Conservation (phyloP, 257 asterid species). For the Solanum raphanifolium region DNA sequence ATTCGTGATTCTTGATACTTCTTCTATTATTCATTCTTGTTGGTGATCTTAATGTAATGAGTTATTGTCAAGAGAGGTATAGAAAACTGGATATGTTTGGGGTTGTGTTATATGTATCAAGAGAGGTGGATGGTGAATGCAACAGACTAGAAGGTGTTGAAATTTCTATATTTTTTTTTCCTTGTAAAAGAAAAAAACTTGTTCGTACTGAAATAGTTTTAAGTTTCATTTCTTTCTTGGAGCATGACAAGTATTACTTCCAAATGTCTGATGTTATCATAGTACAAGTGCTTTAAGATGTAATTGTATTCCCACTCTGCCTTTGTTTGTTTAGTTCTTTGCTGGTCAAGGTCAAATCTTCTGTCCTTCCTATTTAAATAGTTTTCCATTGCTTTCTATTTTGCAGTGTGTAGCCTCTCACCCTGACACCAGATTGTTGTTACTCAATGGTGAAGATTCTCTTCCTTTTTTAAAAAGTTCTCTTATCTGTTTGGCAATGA, state of each 20-base stretch:
- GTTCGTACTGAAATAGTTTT: neutral
- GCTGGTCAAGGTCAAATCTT: neutral
- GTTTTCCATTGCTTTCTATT: neutral
- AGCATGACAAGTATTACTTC: neutral
- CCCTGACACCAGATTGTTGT: conserved; percentile 14
- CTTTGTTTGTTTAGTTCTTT: neutral
- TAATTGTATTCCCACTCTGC: neutral
- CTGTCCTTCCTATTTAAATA: neutral
- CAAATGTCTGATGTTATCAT: neutral
- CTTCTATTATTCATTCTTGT: neutral
- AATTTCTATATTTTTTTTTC: neutral
- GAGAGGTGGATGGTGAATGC: neutral
- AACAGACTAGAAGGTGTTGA: neutral
- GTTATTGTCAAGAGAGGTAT: neutral
- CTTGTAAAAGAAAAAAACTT: neutral
- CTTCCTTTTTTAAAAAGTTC: neutral
- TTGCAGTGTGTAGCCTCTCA: conserved; percentile 34
- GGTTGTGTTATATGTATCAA: neutral
- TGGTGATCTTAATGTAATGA: neutral
- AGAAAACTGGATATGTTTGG: neutral
- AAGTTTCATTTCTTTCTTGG: neutral
- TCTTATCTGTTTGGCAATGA: neutral
- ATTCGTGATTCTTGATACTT: neutral
- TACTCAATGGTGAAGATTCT: conserved; percentile 16
- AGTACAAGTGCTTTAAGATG: neutral